phyloP scores from a whole-genome alignment of 1,139 yeast genomes.

The Magnusiomyces tetraspermus region DNA sequence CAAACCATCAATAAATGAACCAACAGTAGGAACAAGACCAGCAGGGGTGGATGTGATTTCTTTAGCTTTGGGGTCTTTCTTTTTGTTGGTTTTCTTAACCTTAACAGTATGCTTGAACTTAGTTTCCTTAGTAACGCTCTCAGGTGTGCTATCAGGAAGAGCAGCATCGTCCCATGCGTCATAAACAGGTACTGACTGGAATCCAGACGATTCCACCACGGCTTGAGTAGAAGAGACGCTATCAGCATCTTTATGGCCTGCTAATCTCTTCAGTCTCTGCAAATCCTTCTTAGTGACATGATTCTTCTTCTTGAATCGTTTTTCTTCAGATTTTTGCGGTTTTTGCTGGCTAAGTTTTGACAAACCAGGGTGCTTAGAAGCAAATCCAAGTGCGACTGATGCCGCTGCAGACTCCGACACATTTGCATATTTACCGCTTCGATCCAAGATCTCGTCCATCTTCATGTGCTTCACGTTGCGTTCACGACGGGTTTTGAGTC shows the following conservation, averaged over 20 bases:
- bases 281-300: constrained; percentile 55
- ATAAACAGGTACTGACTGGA: constrained; percentile 61
- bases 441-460: constrained; percentile 61
- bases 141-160: background rate
- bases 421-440: background rate
- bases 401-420: background rate
- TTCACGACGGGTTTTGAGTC: constrained; percentile 28
- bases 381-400: background rate
- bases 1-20: constrained; percentile 15
- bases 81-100: constrained; percentile 22
- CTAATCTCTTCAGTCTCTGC: constrained; percentile 59
- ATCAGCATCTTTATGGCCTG: constrained; percentile 55
- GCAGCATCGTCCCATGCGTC: constrained; percentile 32
- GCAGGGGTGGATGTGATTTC: constrained; percentile 62
- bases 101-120: constrained; percentile 5
- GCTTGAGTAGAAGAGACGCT: constrained; percentile 36
- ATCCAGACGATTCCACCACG: constrained; percentile 47
- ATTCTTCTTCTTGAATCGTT: constrained; percentile 39
- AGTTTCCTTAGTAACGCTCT: background rate
- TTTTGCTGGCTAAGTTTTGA: background rate
- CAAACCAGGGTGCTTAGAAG: constrained; percentile 3
- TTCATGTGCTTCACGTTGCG: constrained; percentile 41
- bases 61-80: constrained; percentile 30
- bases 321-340: constrained; percentile 27
- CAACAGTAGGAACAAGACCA: constrained; percentile 7